Conservation (phyloP, 2,329 filamentous ascomycete genomes). For the Xylariaceae sp. region DNA sequence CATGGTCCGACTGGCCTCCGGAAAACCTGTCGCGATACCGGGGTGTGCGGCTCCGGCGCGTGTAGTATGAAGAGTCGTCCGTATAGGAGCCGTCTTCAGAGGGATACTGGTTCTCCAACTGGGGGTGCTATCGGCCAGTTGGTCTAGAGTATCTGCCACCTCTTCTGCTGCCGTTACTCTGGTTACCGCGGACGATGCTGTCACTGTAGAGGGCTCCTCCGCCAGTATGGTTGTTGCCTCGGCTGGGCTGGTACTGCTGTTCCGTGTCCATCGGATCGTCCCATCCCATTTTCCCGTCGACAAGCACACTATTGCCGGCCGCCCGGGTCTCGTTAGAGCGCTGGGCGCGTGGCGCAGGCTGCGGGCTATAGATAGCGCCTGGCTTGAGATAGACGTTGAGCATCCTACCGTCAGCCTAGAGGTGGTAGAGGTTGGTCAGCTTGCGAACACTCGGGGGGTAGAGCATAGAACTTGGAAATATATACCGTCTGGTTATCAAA, state of each 20-base stretch:
- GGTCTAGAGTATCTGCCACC: conserved; percentile 16
- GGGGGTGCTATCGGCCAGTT: conserved; percentile 15
- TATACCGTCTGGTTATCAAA: conserved; percentile 74
- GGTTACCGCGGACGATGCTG: conserved; percentile 25
- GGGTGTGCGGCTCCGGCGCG: too few species aligned
- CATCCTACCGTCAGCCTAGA: conserved; percentile 63
- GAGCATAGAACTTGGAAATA: too few species aligned
- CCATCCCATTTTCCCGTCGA: conserved; percentile 50
- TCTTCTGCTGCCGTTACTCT: conserved; percentile 14
- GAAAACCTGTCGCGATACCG: too few species aligned
- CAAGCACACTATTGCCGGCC: conserved; percentile 30
- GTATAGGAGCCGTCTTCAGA: neutral
- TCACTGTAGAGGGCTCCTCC: conserved; percentile 47
- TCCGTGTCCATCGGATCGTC: conserved; percentile 39
- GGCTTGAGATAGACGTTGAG: conserved; percentile 67
- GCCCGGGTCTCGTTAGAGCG: conserved; percentile 23
- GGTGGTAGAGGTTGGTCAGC: conserved; percentile 1
- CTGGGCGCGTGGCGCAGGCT: conserved; percentile 25
- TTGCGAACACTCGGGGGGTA: too few species aligned
- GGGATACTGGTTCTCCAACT: neutral
- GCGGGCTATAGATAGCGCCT: conserved; percentile 22
- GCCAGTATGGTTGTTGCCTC: conserved; percentile 1
- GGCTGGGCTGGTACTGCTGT: conserved; percentile 3
- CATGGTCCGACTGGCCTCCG: too few species aligned
- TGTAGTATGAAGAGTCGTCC: too few species aligned